Conservation (phyloP, 202 grass and related monocot genomes). For the Tripidium arundinaceum region DNA sequence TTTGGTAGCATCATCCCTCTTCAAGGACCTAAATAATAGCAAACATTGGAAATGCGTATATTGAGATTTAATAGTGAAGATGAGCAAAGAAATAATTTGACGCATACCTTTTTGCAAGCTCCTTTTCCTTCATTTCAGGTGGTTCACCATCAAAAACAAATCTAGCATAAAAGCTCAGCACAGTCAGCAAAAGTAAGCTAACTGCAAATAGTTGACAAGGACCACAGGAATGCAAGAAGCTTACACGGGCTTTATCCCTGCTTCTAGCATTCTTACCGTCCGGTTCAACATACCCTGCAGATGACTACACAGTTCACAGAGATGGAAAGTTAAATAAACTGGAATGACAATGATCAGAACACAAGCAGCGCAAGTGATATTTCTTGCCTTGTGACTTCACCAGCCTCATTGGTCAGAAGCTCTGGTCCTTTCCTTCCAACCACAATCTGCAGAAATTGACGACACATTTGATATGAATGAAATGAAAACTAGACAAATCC, state of each 20-base stretch:
- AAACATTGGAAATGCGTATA: conserved; percentile 3
- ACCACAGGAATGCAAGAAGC: too few species aligned
- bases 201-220: too few species aligned
- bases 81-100: not conserved
- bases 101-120: too few species aligned
- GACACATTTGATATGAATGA: too few species aligned
- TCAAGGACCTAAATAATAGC: conserved; percentile 58
- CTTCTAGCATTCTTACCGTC: too few species aligned
- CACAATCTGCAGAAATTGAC: conserved; percentile 61
- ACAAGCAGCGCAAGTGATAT: not conserved
- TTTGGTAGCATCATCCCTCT: conserved; percentile 60
- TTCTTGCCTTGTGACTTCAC: conserved; percentile 86
- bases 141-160: too few species aligned
- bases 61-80: conserved; percentile 6
- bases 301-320: too few species aligned
- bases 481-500: too few species aligned
- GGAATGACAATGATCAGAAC: not conserved
- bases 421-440: conserved; percentile 77
- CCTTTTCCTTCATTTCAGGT: too few species aligned
- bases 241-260: too few species aligned
- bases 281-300: conserved; percentile 91
- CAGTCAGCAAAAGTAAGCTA: too few species aligned
- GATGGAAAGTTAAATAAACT: conserved; percentile 9
- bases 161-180: too few species aligned
- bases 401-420: conserved; percentile 67